These are phyloP conservation scores for Beauveria medogensis DNA, from an alignment of 2,329 filamentous ascomycete species.

Conservation along the genomic window DNA sequence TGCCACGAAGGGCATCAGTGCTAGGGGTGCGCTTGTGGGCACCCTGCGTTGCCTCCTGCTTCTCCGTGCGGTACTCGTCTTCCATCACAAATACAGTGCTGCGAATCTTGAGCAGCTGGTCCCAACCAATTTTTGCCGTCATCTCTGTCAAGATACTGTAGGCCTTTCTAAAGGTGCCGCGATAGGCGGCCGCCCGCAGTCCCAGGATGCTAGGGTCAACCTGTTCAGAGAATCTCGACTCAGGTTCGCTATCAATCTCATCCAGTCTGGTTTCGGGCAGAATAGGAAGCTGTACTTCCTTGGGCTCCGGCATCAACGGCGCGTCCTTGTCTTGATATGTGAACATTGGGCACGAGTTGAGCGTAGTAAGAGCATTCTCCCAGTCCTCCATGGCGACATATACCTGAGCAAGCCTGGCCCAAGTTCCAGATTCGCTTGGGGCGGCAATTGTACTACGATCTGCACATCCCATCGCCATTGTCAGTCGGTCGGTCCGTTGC, in stretches of 20 bases:
- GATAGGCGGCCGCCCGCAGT: slow-evolving; percentile 80
- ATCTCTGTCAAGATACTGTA: slow-evolving; percentile 93
- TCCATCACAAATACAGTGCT: slow-evolving; percentile 99
- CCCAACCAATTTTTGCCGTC: slow-evolving; percentile 95
- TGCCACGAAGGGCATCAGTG: slow-evolving; percentile 67
- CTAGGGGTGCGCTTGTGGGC: slow-evolving; percentile 63
- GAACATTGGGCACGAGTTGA: slow-evolving; percentile 99
- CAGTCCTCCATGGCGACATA: slow-evolving; percentile 93
- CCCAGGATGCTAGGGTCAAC: slow-evolving; percentile 82
- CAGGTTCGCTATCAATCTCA: slow-evolving; percentile 88
- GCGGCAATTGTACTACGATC: slow-evolving; percentile 92
- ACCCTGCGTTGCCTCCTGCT: slow-evolving; percentile 49
- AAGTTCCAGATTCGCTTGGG: slow-evolving; percentile 94
- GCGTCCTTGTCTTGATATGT: slow-evolving; percentile 98
- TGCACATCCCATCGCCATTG: slow-evolving; percentile 84
- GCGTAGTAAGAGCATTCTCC: slow-evolving; percentile 87
- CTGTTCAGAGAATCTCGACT: slow-evolving; percentile 71
- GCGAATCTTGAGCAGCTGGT: slow-evolving; percentile 85
- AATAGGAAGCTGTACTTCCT: slow-evolving; percentile 78
- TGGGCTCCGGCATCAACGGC: slow-evolving; percentile 86
- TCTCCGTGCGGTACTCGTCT: slow-evolving; percentile 91
- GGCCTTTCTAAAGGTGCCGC: slow-evolving; percentile 90
- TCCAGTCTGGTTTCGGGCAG: slow-evolving; percentile 84
- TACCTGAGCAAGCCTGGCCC: slow-evolving; percentile 87
- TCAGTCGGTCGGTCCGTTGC: slow-evolving; percentile 58